Evolutionary conservation across 345 rosid species (phyloP).

Genomic region (Linum trigynum): DNA sequence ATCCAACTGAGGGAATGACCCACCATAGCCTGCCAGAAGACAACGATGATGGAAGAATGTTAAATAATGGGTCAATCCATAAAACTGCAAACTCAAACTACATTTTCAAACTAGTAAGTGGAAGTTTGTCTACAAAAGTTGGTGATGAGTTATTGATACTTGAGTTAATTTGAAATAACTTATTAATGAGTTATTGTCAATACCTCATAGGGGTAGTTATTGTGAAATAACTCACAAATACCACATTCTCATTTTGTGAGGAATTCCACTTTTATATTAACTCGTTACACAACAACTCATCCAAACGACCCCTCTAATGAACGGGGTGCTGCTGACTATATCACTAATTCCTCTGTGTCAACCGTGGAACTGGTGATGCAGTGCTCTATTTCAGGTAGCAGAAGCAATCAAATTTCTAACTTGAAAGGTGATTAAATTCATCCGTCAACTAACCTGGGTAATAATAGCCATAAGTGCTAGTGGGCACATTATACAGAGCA

Average conservation of each 20-base stretch:
- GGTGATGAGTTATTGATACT: too few species aligned
- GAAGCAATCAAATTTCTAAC: background rate
- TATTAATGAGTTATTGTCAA: too few species aligned
- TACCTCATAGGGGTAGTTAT: too few species aligned
- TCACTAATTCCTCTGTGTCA: background rate
- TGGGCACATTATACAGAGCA: conserved; percentile 19
- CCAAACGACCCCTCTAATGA: too few species aligned
- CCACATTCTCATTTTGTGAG: too few species aligned
- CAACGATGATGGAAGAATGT: background rate
- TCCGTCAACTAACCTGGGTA: conserved; percentile 40
- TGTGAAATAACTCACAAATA: too few species aligned
- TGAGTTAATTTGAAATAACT: too few species aligned
- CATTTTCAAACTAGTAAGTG: too few species aligned
- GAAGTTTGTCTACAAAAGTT: too few species aligned
- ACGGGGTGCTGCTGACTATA: background rate
- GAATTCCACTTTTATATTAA: too few species aligned
- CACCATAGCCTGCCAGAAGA: conserved; percentile 41
- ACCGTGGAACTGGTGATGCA: background rate
- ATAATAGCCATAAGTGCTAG: conserved; percentile 31
- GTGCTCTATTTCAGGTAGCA: background rate
- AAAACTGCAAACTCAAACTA: conserved; percentile 1
- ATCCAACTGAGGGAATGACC: conserved; percentile 27
- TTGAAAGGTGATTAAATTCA: background rate
- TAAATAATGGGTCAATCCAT: background rate
- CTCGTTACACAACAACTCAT: too few species aligned